Evolutionary conservation across 2,329 filamentous ascomycete species (phyloP), one percentile per base, ranked within the genome.

Genomic region (Daldinia sp.): DNA sequence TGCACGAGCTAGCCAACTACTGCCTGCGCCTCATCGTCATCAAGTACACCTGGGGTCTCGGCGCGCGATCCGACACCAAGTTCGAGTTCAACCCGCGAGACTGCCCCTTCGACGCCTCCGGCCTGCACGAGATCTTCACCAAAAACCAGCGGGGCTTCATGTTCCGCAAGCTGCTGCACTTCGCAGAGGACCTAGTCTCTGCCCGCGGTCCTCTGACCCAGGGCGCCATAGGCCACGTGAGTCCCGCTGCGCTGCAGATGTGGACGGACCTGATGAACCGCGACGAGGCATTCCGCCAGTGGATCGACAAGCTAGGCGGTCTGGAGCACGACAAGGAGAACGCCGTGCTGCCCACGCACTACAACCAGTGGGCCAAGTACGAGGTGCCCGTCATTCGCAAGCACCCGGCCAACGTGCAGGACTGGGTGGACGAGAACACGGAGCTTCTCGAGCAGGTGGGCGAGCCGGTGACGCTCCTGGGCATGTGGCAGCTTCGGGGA

Each of bases 1-100:
- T 69, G 66, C 33, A 33, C 28, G 66, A 69, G 20, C 58, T 69
- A 13, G 56, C 63, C 23, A 71, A 66, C 46, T 59, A 63, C 56
- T 65, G 58, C 65, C 57, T 70, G 33, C 57, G 41, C 12, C 58
- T 62, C 26, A 35, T 71, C 51, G 28, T 67, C 23, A 33, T 57
- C 13, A 69, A 69, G 39, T 64, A 71, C 53, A 59, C 59, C 4
- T 61, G 50, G 59, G 65, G 59, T 9, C 30, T 61, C 26, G 15
- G 26, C 10, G 33, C 33, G 9, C 33, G 41, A 7, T 48, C 15
- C 4, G 35, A 60, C 41, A 30, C 15, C 4, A 2, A n/a, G 7
- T 4, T 39, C 23, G 23, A 18, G 46, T 26, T 33, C 18, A 20
- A 37, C 15, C 48, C 54, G 9, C 23, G 64, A 6, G 28, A 62